A percentile compares a stretch with the other conserved stretches of the same genome.
phyloP scores from a whole-genome alignment of 768 basidiomycete species.

The Auricularia sp. region DNA sequence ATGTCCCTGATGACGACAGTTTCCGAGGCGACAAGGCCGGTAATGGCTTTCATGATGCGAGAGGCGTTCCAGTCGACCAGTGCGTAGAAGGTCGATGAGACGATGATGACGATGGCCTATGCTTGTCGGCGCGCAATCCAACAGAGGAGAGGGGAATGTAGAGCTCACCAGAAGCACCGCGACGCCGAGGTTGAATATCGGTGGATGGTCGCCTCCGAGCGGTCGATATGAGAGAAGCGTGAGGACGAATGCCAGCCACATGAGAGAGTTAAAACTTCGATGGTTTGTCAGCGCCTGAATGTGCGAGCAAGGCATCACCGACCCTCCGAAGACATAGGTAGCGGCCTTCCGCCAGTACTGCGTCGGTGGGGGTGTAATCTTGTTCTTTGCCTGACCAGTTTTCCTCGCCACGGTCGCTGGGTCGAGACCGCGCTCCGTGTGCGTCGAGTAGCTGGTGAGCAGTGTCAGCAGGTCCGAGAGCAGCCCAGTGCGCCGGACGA shows the following conservation, averaged over 20 bases:
- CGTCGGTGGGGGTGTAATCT: constrained; percentile 37
- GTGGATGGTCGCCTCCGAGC: constrained; percentile 28
- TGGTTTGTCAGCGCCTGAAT: no score
- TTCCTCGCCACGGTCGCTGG: constrained; percentile 30
- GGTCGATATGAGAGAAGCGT: neutral
- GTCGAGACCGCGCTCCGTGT: constrained; percentile 38
- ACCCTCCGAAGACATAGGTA: constrained; percentile 47
- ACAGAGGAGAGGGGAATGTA: neutral
- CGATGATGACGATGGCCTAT: constrained; percentile 28
- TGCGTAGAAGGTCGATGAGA: constrained; percentile 39
- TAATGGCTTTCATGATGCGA: constrained; percentile 51
- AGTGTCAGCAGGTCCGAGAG: neutral
- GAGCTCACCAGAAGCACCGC: constrained; percentile 37
- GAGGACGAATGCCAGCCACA: no score
- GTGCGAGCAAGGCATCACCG: constrained; percentile 27
- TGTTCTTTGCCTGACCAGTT: constrained; percentile 37
- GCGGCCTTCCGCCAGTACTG: constrained; percentile 39
- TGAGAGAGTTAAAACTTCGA: neutral
- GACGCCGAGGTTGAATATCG: constrained; percentile 46
- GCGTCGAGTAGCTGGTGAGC: constrained; percentile 24
- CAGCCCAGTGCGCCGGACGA: neutral
- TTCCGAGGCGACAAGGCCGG: constrained; percentile 55
- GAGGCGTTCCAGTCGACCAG: constrained; percentile 46
- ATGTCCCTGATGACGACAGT: constrained; percentile 53
- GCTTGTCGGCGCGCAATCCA: neutral